phyloP scores from a whole-genome alignment of 441 rosid genomes.

The Mallotus repandus region DNA sequence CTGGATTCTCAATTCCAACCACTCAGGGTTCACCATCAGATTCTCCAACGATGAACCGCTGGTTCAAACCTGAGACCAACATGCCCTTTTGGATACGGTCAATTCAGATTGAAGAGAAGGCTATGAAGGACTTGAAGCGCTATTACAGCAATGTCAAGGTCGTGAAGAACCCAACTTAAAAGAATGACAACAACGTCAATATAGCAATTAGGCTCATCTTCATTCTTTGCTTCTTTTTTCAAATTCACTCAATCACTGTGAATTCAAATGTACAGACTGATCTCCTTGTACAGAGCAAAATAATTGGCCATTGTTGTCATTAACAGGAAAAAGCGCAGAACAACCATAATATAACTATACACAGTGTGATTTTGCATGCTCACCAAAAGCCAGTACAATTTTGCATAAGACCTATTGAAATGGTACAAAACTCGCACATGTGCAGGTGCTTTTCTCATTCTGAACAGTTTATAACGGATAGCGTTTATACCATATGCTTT shows the following conservation, averaged over 20 bases:
- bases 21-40: constrained; percentile 89
- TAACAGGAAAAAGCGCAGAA: too few species aligned
- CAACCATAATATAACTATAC: too few species aligned
- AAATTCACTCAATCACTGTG: constrained; percentile 21
- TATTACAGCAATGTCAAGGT: constrained; percentile 86
- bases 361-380: too few species aligned
- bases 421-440: too few species aligned
- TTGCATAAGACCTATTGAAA: too few species aligned
- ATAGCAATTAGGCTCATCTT: constrained; percentile 18
- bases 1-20: constrained; percentile 65
- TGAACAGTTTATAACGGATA: too few species aligned
- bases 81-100: constrained; percentile 78
- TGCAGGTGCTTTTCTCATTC: too few species aligned
- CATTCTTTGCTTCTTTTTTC: not conserved
- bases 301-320: too few species aligned
- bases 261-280: constrained; percentile 43
- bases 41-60: constrained; percentile 74
- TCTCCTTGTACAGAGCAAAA: constrained; percentile 30
- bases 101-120: constrained; percentile 95
- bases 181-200: constrained; percentile 17
- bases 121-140: constrained; percentile 92
- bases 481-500: too few species aligned
- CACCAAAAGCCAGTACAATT: too few species aligned
- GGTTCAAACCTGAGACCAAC: constrained; percentile 88
- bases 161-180: constrained; percentile 58